Percentiles rank a stretch among this genome's conserved stretches.
Conservation (phyloP, 768 basidiomycete species). For the Sutorius australiensis region DNA sequence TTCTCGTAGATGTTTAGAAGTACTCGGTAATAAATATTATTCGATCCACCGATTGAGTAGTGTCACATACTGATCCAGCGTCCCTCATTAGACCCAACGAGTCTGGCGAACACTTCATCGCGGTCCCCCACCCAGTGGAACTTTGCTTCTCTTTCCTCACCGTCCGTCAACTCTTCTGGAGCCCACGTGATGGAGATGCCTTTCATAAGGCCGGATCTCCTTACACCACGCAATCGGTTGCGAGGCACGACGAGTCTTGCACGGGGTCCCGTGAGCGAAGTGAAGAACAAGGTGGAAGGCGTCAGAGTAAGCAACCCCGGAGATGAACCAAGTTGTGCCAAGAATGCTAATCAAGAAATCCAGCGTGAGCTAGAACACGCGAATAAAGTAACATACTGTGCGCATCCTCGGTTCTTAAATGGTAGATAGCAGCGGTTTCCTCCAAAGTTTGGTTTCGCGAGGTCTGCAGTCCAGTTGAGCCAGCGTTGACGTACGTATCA, state of each 20-base stretch:
- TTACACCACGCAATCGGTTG: constrained; percentile 48
- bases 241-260: constrained; percentile 47
- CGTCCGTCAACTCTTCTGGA: constrained; percentile 23
- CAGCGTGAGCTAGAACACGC: background rate
- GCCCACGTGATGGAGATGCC: constrained; percentile 50
- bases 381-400: constrained; percentile 32
- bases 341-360: constrained; percentile 44
- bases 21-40: constrained; percentile 3
- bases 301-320: constrained; percentile 63
- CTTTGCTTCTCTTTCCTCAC: constrained; percentile 44
- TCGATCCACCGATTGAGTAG: background rate
- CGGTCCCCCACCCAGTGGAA: constrained; percentile 59
- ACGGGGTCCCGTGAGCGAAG: constrained; percentile 44
- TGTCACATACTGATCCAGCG: constrained; percentile 48
- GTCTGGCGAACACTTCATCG: constrained; percentile 63
- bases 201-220: constrained; percentile 51
- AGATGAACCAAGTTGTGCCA: constrained; percentile 51
- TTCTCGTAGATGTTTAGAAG: constrained; percentile 6
- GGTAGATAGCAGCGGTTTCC: background rate
- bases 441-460: background rate
- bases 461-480: constrained; percentile 8
- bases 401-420: constrained; percentile 18
- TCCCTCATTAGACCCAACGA: constrained; percentile 49
- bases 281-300: constrained; percentile 46
- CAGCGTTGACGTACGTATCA: constrained; percentile 9